Conservation (phyloP, 1,284 basidiomycete species). For the Irpex rosettiformis region DNA sequence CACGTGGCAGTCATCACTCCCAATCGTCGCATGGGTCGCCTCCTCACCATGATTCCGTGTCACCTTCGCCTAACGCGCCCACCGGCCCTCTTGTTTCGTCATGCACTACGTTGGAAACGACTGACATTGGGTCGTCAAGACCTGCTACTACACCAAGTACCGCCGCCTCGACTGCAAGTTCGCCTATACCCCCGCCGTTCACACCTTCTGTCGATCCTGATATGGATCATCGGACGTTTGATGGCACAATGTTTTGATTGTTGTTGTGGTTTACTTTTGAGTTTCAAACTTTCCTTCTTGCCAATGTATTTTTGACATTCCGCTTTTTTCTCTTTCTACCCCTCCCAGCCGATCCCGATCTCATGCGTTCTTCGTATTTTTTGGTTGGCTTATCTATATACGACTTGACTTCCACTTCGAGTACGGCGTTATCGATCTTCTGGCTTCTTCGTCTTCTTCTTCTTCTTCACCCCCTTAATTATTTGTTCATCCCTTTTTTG, state of each 20-base stretch:
- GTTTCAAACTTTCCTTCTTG: not conserved
- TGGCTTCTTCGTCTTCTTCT: not conserved
- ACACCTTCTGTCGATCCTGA: conserved; percentile 2
- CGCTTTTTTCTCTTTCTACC: not conserved
- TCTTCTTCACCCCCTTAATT: too few species aligned
- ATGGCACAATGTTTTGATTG: not conserved
- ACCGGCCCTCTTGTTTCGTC: conserved; percentile 4
- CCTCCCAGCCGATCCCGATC: too few species aligned
- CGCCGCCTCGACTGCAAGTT: not conserved
- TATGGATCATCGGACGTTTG: not conserved
- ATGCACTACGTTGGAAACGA: not conserved
- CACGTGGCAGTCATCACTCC: conserved; percentile 12
- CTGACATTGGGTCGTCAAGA: not conserved
- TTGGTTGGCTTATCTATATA: not conserved
- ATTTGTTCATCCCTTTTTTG: too few species aligned
- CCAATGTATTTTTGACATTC: not conserved
- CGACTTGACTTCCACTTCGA: not conserved
- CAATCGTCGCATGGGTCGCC: conserved; percentile 11
- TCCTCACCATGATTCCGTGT: conserved; percentile 2
- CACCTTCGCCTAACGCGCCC: conserved; percentile 1
- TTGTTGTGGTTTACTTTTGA: too few species aligned
- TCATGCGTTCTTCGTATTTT: too few species aligned
- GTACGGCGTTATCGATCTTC: not conserved
- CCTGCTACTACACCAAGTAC: not conserved
- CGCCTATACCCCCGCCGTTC: conserved; percentile 10